Conservation (phyloP, 495 filamentous ascomycete species). For the Venustampulla echinocandica region DNA sequence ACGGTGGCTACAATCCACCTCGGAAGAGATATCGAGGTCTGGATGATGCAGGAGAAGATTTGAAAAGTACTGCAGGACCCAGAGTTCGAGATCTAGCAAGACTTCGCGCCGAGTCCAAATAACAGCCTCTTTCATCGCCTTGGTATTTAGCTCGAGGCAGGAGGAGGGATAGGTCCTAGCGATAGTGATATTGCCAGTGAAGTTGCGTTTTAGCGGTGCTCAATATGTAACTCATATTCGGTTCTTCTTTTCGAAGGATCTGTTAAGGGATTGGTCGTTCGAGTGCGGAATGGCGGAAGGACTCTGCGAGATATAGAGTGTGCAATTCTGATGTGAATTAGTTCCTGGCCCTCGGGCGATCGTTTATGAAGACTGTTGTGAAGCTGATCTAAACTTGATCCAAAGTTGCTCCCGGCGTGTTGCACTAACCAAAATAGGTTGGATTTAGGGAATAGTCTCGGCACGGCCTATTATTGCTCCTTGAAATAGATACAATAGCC, state of each 20-base stretch:
- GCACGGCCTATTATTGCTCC: not conserved
- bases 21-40: slow-evolving; percentile 18
- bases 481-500: not conserved
- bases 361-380: slow-evolving; percentile 1
- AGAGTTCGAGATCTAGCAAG: slow-evolving; percentile 9
- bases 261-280: slow-evolving; percentile 1
- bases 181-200: slow-evolving; percentile 1
- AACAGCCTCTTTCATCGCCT: slow-evolving; percentile 3
- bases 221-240: slow-evolving; percentile 2
- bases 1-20: slow-evolving; percentile 11
- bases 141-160: slow-evolving; percentile 7
- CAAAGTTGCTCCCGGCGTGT: not conserved
- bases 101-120: slow-evolving; percentile 11
- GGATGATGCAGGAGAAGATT: slow-evolving; percentile 13
- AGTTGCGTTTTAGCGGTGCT: not conserved
- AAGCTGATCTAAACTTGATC: not conserved
- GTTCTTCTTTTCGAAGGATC: slow-evolving; percentile 10
- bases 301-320: slow-evolving; percentile 2
- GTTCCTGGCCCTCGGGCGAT: not conserved
- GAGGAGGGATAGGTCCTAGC: slow-evolving; percentile 9
- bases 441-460: not conserved
- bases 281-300: slow-evolving; percentile 5
- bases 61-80: slow-evolving; percentile 3
- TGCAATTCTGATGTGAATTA: slow-evolving; percentile 2
- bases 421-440: slow-evolving; percentile 1